Conservation (phyloP, 306 rosid species). For the Dryas alaskensis region DNA sequence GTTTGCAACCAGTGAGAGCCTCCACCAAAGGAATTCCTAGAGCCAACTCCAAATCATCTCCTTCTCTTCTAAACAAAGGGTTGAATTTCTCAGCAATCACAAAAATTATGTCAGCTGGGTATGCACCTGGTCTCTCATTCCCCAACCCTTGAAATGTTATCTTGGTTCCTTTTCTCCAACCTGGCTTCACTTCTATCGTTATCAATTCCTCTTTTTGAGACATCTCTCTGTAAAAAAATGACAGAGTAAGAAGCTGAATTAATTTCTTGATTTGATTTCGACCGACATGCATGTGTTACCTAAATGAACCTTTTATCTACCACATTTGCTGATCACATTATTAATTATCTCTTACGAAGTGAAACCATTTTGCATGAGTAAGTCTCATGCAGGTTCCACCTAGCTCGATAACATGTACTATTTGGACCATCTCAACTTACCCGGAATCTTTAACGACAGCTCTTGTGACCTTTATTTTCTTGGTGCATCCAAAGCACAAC, state of each 20-base stretch:
- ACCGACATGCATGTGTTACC: too few relatives aligned
- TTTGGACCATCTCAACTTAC: slow-evolving; percentile 34
- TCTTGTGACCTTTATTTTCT: slow-evolving; percentile 63
- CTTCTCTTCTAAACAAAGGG: slow-evolving; percentile 58
- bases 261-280: too few relatives aligned
- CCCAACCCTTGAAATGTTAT: slow-evolving; percentile 80
- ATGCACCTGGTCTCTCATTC: slow-evolving; percentile 42
- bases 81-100: slow-evolving; percentile 59
- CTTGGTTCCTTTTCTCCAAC: slow-evolving; percentile 87
- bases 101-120: slow-evolving; percentile 53
- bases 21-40: slow-evolving; percentile 56
- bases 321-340: background rate
- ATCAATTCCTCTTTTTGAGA: slow-evolving; percentile 58
- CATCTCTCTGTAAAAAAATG: slow-evolving; percentile 36
- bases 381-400: too few relatives aligned
- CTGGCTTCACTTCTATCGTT: slow-evolving; percentile 69
- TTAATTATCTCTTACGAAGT: too few relatives aligned
- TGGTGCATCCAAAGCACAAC: slow-evolving; percentile 74
- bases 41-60: slow-evolving; percentile 63
- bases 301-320: background rate
- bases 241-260: too few relatives aligned
- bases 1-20: slow-evolving; percentile 64
- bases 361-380: too few relatives aligned
- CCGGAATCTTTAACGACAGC: slow-evolving; percentile 46
- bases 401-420: too few relatives aligned